A percentile compares a stretch with the other conserved stretches of the same genome.
Conservation (phyloP, 768 basidiomycete species). For the Coprinopsis marcescibilis region DNA sequence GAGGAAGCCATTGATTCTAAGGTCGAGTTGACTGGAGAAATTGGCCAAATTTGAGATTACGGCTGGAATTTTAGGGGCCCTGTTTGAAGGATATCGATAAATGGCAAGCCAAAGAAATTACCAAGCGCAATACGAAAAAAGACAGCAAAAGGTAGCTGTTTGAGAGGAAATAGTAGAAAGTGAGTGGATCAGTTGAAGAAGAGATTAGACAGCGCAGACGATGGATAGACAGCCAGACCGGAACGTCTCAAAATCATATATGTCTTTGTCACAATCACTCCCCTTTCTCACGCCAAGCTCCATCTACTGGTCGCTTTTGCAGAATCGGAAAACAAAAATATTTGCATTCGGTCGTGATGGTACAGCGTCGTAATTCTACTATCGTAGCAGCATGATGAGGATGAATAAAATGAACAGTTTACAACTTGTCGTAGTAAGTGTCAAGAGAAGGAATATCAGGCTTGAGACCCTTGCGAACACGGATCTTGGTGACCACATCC, state of each 20-base stretch:
- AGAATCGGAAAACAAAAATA: too few species aligned
- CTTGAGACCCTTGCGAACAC: conserved; percentile 94
- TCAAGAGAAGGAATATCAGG: conserved; percentile 86
- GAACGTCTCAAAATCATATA: neutral
- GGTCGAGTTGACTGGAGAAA: too few species aligned
- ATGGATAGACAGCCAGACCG: neutral
- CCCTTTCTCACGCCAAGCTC: conserved; percentile 8
- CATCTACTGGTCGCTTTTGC: neutral
- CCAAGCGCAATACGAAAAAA: neutral
- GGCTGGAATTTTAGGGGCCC: too few species aligned
- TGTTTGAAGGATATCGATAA: too few species aligned
- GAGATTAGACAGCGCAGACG: conserved; percentile 5
- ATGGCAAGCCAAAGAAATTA: too few species aligned
- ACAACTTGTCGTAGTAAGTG: conserved; percentile 92
- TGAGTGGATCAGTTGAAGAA: conserved; percentile 9
- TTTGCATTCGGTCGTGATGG: too few species aligned
- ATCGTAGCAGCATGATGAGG: conserved; percentile 13
- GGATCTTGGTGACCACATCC: conserved; percentile 74
- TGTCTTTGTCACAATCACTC: conserved; percentile 3
- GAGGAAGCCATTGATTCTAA: conserved; percentile 71
- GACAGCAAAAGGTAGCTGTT: conserved; percentile 10
- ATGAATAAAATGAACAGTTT: conserved; percentile 24
- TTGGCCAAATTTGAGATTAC: conserved; percentile 7
- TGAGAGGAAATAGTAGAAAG: conserved; percentile 9
- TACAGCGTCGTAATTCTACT: too few species aligned